Evolutionary conservation across 495 filamentous ascomycete species (phyloP).

Genomic region (Aspergillus funiculosus): DNA sequence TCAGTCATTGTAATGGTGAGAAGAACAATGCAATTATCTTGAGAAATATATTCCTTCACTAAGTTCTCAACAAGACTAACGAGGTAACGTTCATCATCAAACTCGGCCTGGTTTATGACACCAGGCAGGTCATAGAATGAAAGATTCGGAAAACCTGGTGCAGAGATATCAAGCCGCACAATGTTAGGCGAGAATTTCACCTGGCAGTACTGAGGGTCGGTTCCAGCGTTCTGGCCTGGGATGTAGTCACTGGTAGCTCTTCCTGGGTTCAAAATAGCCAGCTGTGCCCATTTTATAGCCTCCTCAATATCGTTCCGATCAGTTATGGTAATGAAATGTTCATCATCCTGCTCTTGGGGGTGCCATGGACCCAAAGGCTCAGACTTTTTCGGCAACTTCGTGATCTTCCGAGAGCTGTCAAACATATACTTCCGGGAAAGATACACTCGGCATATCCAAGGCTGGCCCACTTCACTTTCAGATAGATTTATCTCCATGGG

Average conservation of each 20-base stretch:
- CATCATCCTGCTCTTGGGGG: slow-evolving; percentile 29
- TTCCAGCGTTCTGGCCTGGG: slow-evolving; percentile 37
- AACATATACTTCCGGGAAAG: slow-evolving; percentile 54
- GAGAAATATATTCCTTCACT: slow-evolving; percentile 57
- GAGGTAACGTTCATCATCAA: slow-evolving; percentile 57
- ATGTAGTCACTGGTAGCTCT: slow-evolving; percentile 41
- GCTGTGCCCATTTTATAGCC: slow-evolving; percentile 61
- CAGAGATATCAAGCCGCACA: slow-evolving; percentile 65
- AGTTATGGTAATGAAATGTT: slow-evolving; percentile 36
- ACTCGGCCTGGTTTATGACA: slow-evolving; percentile 60
- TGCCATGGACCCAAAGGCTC: slow-evolving; percentile 45
- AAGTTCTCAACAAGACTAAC: slow-evolving; percentile 63
- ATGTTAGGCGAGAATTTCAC: slow-evolving; percentile 75
- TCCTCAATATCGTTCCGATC: slow-evolving; percentile 49
- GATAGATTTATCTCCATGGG: slow-evolving; percentile 72
- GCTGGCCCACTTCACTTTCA: slow-evolving; percentile 35
- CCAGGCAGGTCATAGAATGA: slow-evolving; percentile 81
- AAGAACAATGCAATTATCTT: slow-evolving; percentile 62
- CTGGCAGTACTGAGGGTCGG: slow-evolving; percentile 23
- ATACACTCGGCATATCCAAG: slow-evolving; percentile 59
- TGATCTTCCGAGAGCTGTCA: slow-evolving; percentile 23
- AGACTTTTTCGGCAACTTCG: slow-evolving; percentile 20
- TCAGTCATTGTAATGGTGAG: slow-evolving; percentile 69
- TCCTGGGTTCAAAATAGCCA: slow-evolving; percentile 62
- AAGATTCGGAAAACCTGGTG: slow-evolving; percentile 59